Evolutionary conservation across 257 asterid genomes (phyloP).

Genomic region (Fraxinus americana): DNA sequence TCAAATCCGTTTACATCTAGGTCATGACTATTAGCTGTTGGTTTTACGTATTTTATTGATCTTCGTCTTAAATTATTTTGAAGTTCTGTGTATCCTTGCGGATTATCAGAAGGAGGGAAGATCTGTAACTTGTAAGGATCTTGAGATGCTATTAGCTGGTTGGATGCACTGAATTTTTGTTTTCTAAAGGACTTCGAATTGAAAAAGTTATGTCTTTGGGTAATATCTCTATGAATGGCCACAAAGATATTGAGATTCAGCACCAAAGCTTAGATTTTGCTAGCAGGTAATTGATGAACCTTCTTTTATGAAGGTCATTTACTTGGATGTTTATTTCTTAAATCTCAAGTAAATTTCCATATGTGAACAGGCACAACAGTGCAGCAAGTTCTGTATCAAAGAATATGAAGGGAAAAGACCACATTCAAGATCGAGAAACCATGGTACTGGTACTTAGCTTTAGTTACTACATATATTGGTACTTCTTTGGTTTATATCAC

Average conservation of each 20-base stretch:
- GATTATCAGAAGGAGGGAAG: constrained; percentile 10
- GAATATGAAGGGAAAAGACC: constrained; percentile 55
- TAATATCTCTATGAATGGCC: constrained; percentile 49
- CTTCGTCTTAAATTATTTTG: neutral
- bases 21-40: constrained; percentile 6
- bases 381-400: constrained; percentile 49
- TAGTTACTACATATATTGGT: neutral
- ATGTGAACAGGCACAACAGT: constrained; percentile 48
- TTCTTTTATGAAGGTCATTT: constrained; percentile 23
- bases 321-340: constrained; percentile 15
- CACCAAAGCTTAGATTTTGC: constrained; percentile 44
- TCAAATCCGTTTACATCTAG: neutral
- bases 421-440: constrained; percentile 63
- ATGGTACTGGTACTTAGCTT: constrained; percentile 50
- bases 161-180: constrained; percentile 29
- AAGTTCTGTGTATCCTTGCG: neutral
- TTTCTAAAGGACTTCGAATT: constrained; percentile 18
- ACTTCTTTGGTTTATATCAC: neutral
- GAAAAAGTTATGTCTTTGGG: constrained; percentile 40
- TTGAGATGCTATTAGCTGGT: constrained; percentile 20
- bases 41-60: neutral
- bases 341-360: constrained; percentile 23
- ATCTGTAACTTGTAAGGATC: neutral
- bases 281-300: constrained; percentile 46
- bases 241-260: constrained; percentile 35